Percentiles rank a stretch among this genome's conserved stretches.
phyloP scores from a whole-genome alignment of 1,139 yeast species.

The Arxiozyma bovina region DNA sequence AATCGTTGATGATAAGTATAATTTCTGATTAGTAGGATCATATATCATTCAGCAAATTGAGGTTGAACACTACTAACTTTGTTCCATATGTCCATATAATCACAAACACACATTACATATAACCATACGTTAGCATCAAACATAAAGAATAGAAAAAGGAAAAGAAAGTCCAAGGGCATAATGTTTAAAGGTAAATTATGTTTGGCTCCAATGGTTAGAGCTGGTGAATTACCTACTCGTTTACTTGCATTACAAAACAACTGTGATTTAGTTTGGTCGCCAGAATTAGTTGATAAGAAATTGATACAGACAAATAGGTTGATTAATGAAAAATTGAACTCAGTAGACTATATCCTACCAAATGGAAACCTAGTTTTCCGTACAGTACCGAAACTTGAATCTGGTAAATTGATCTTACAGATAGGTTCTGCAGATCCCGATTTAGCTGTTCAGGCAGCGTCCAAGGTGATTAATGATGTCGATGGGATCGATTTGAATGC shows the following conservation, averaged over 20 bases:
- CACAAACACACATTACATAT: neutral
- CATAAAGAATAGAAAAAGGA: neutral
- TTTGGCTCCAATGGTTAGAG: constrained; percentile 93
- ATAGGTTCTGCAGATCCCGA: constrained; percentile 81
- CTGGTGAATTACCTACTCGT: constrained; percentile 88
- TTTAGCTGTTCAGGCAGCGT: constrained; percentile 81
- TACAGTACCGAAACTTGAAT: constrained; percentile 56
- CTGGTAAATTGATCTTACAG: constrained; percentile 67
- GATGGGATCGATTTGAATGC: constrained; percentile 90
- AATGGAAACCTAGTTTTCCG: constrained; percentile 51
- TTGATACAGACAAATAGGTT: constrained; percentile 59
- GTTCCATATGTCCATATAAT: too few species aligned
- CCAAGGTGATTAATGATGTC: constrained; percentile 71
- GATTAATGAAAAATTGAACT: constrained; percentile 45
- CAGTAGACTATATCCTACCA: constrained; percentile 46
- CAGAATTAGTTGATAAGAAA: constrained; percentile 86
- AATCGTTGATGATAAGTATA: too few species aligned
- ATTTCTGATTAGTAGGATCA: too few species aligned
- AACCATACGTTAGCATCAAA: neutral
- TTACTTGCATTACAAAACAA: constrained; percentile 71
- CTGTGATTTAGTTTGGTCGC: constrained; percentile 92
- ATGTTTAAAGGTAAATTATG: constrained; percentile 61
- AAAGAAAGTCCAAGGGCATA: constrained; percentile 20
- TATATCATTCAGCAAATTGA: too few species aligned
- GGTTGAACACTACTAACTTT: too few species aligned